Base-by-base conservation (phyloP, 345 rosid genomes). In the Citropsis articulata region DNA sequence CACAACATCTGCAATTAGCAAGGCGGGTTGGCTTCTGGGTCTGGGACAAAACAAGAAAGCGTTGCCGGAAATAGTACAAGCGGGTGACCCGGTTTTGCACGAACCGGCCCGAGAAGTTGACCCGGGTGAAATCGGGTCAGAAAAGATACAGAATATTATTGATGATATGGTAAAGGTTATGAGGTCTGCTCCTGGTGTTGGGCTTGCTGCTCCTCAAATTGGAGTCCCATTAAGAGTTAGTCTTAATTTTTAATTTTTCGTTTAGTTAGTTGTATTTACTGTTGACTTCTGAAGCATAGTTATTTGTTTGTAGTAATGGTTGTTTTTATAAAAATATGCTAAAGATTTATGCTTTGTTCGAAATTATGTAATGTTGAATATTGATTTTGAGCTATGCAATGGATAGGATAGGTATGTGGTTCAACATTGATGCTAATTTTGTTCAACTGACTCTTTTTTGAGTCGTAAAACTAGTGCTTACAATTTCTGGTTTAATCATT, bases 201-300 rank as follows among this genome's bases (percentile, higher is more conserved):
- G 99, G 1, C 93, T 95, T 14, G 98, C 99, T 72, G 97, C 99
- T 77, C 98, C 99, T 72, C 98, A 93, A 77, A 92, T 95, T 82
- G 98, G 99, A 63, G 35, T 93, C 77, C 96, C 99, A 24, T 85
- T 91, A 75, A 84, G 83, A 83, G 97, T 92, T 28, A 35, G 81
- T 61, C 0, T 48, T 28, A 12, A 75, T 33, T 16, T 16, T 67
- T 69, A 2, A 24, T n/a, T 6, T 64, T n/a, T 75, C 75, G 31
- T 66, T 4, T 55, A 24, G 16, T 40, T 5, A 27, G 56, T 38
- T 25, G 18, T 38, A 8, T 60, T 31, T 0, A 71, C 16, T 55
- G 65, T 63, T 63, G 18, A 38, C 35, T 13, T 12, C 33, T 4
- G 19, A 35, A 27, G 66, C 33, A 14, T 22, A 7, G 7, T n/a